Base-by-base conservation (phyloP, 2,329 filamentous ascomycete genomes). In the Elsinoe fawcettii region DNA sequence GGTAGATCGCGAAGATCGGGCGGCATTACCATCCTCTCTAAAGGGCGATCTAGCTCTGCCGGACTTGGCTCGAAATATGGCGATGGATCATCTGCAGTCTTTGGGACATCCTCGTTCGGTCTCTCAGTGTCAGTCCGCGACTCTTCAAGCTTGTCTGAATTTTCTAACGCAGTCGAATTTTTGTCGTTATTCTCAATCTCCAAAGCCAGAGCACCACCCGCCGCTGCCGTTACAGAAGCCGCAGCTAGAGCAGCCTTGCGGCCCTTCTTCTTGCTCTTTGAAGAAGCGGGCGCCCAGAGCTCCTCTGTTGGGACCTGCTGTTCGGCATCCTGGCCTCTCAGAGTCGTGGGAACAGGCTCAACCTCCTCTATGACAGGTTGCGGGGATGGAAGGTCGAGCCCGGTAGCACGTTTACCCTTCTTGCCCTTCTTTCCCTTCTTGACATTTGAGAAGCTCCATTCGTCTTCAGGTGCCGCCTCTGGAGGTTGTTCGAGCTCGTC, bases 401-500 rank as follows among this genome's bases (percentile, higher is more conserved):
- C 41, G 2, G 22, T 25, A 23, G 20, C 41, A 14, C 41, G 41
- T 46, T 58, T 60, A 9, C 25, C 36, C 49, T 54, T 59, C 53
- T 58, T 59, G 14, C 53, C 62, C 46, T 69, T 69, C 58, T 67
- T 66, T 6, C 64, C 65, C 44, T 68, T 59, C n/a, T 65, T 67
- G 11, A 58, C 58, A 5, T 27, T 54, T 20, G 51, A 55, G 3
- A 22, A 58, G 30, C 39, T 32, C 36, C 47, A 44, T 30, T 53
- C 49, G 11, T 53, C 49, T 44, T 58, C 56, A 7, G 25, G n/a
- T 9, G 46, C 44, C 8, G 44, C 18, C 30, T 57, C 32, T 2
- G 20, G 12, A 9, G 54, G 18, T 49, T 49, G 44, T 2, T 8
- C 7, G 3, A 6, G 44, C 14, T 5, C 14, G 2, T 12, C 16